These are phyloP conservation scores for Fusarium coicis DNA, from an alignment of 2,329 filamentous ascomycete species.

Conservation along the genomic window DNA sequence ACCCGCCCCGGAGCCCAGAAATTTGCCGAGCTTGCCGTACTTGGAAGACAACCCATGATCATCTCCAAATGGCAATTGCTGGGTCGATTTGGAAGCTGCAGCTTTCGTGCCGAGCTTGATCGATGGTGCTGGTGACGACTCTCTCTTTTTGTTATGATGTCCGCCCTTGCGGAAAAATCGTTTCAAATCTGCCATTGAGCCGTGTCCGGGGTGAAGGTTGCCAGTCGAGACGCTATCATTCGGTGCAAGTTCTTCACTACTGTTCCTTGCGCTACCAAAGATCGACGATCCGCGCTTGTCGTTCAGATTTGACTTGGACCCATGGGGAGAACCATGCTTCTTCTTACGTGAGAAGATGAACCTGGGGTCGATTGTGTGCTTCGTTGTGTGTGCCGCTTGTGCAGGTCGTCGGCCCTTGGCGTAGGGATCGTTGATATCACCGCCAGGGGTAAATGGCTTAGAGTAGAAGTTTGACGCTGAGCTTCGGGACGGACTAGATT, in stretches of 20 bases:
- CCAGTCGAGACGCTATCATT: slow-evolving; percentile 43
- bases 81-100: slow-evolving; percentile 58
- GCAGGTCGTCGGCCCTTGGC: slow-evolving; percentile 82
- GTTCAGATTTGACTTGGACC: slow-evolving; percentile 62
- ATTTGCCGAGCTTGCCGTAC: slow-evolving; percentile 95
- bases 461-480: slow-evolving; percentile 73
- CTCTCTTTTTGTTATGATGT: slow-evolving; percentile 75
- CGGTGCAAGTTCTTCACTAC: slow-evolving; percentile 49
- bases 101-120: slow-evolving; percentile 62
- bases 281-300: slow-evolving; percentile 65
- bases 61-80: slow-evolving; percentile 88
- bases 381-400: slow-evolving; percentile 71
- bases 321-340: slow-evolving; percentile 67
- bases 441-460: slow-evolving; percentile 80
- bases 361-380: slow-evolving; percentile 75
- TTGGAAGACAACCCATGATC: slow-evolving; percentile 91
- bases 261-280: slow-evolving; percentile 48
- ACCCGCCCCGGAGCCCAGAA: slow-evolving; percentile 92
- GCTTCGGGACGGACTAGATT: slow-evolving; percentile 72
- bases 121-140: slow-evolving; percentile 68
- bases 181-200: slow-evolving; percentile 94
- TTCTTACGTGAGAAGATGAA: slow-evolving; percentile 87
- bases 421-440: slow-evolving; percentile 86
- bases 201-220: slow-evolving; percentile 57
- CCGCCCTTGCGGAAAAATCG: slow-evolving; percentile 91